phyloP scores from a whole-genome alignment of 768 basidiomycete species.

The Russula griseocarnosa region DNA sequence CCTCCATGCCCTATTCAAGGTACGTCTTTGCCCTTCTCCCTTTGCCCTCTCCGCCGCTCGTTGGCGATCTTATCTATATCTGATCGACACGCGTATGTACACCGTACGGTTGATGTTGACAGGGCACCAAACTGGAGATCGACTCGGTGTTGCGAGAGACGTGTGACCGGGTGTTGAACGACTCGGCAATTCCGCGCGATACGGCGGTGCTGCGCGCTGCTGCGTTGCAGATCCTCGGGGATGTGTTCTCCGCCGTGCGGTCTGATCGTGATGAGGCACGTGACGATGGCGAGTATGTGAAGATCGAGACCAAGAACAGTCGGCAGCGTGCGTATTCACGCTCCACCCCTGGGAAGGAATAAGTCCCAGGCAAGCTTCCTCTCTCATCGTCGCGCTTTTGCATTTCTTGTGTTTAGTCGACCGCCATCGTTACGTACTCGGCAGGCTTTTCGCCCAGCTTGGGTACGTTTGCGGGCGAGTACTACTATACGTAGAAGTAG shows the following conservation, averaged over 20 bases:
- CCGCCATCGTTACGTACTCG: too few species aligned
- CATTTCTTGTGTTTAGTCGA: neutral
- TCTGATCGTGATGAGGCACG: slow-evolving; percentile 49
- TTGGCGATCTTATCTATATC: neutral
- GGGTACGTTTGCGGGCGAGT: neutral
- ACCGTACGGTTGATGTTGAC: neutral
- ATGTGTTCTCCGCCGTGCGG: slow-evolving; percentile 66
- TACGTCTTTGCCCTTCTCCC: slow-evolving; percentile 30
- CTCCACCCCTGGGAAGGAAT: neutral
- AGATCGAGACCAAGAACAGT: slow-evolving; percentile 70
- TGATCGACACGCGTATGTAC: neutral
- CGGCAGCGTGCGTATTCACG: slow-evolving; percentile 37
- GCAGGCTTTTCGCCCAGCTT: neutral
- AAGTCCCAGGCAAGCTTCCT: too few species aligned
- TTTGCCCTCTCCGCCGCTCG: neutral
- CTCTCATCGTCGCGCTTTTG: neutral
- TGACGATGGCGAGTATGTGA: slow-evolving; percentile 78
- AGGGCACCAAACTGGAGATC: slow-evolving; percentile 90
- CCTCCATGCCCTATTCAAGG: slow-evolving; percentile 87
- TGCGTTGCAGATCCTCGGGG: slow-evolving; percentile 79
- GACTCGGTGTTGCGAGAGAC: slow-evolving; percentile 87
- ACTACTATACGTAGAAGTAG: slow-evolving; percentile 2
- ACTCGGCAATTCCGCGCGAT: slow-evolving; percentile 46
- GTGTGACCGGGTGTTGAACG: slow-evolving; percentile 74
- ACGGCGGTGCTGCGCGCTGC: slow-evolving; percentile 73